These are phyloP conservation scores for Rhodotorula sp. DNA, from an alignment of 1,284 basidiomycete species.

Conservation along the genomic window DNA sequence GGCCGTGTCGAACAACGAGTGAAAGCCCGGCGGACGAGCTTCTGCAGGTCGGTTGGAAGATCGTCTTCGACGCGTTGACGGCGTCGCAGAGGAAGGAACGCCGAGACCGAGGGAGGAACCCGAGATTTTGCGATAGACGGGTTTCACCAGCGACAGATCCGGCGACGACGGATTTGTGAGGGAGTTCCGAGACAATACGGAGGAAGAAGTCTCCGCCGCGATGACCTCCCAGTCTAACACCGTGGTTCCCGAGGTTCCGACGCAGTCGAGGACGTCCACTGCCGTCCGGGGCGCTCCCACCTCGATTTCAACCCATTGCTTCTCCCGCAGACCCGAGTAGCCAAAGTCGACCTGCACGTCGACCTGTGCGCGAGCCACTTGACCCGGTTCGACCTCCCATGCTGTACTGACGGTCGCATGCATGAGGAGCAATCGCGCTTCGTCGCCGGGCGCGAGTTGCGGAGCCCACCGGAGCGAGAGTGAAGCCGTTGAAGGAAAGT, in stretches of 20 bases:
- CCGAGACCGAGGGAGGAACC: constrained; percentile 1
- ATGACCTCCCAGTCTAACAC: neutral
- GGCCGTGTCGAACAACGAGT: constrained; percentile 32
- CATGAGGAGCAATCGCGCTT: neutral
- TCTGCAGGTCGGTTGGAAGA: neutral
- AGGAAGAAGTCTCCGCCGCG: neutral
- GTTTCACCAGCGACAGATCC: neutral
- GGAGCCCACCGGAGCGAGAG: constrained; percentile 21
- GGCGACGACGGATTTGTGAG: neutral
- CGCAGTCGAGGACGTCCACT: neutral
- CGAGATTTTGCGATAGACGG: neutral
- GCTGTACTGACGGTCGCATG: neutral
- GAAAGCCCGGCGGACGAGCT: constrained; percentile 18
- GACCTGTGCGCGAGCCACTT: neutral
- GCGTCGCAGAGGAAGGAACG: neutral
- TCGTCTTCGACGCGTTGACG: neutral
- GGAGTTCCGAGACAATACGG: neutral
- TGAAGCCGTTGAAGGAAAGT: constrained; percentile 14
- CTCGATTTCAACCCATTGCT: constrained; percentile 16
- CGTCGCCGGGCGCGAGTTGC: neutral
- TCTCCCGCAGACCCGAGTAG: constrained; percentile 16
- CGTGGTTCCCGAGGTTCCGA: neutral
- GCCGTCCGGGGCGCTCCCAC: neutral
- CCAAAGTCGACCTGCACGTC: constrained; percentile 9
- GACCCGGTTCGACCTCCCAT: constrained; percentile 12